Evolutionary conservation across 108 stramenopile species (phyloP).

Genomic region (Epipyxis sp.): DNA sequence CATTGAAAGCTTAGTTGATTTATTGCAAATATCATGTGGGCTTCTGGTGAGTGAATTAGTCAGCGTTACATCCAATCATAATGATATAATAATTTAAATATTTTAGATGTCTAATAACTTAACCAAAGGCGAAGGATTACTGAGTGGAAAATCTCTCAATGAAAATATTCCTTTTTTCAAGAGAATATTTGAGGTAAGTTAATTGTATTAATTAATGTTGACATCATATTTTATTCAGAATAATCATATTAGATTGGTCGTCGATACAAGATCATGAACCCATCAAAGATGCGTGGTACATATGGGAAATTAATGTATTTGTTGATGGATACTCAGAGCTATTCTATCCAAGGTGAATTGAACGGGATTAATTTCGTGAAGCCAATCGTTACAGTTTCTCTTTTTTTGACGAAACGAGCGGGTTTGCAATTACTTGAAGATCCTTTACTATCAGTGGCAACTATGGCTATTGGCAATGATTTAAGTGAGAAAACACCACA

Average conservation of each 20-base stretch:
- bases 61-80: slow-evolving; percentile 63
- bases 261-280: slow-evolving; percentile 78
- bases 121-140: neutral
- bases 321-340: slow-evolving; percentile 39
- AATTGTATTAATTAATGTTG: neutral
- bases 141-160: slow-evolving; percentile 42
- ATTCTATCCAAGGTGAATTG: neutral
- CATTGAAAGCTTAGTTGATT: slow-evolving; percentile 14
- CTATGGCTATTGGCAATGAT: slow-evolving; percentile 47
- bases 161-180: slow-evolving; percentile 27
- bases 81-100: slow-evolving; percentile 53
- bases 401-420: slow-evolving; percentile 40
- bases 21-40: neutral
- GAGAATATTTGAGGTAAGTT: neutral
- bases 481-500: slow-evolving; percentile 43
- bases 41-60: slow-evolving; percentile 22
- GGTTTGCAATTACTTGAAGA: slow-evolving; percentile 55
- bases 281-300: slow-evolving; percentile 65
- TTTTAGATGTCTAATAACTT: slow-evolving; percentile 50
- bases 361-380: slow-evolving; percentile 2
- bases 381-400: slow-evolving; percentile 36
- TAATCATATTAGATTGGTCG: slow-evolving; percentile 57
- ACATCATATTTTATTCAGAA: neutral
- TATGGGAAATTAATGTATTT: slow-evolving; percentile 83
- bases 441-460: slow-evolving; percentile 38